Conservation (phyloP, 1,284 basidiomycete species). For the Jaminaea rosea region DNA sequence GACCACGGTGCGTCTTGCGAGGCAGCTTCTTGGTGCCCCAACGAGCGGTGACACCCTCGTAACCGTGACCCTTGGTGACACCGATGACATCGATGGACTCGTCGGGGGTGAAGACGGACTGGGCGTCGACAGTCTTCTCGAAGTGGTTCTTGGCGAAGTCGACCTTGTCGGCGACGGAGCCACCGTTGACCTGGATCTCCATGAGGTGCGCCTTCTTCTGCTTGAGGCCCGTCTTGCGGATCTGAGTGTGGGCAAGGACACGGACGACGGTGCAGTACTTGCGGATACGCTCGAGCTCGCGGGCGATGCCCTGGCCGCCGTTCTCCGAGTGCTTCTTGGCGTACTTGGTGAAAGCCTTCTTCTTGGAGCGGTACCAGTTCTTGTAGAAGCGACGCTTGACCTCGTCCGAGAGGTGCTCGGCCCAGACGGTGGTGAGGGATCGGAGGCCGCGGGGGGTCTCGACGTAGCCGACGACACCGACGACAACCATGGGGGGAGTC, state of each 20-base stretch:
- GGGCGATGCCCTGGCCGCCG: slow-evolving; percentile 78
- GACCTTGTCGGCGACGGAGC: slow-evolving; percentile 93
- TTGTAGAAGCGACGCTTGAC: slow-evolving; percentile 99
- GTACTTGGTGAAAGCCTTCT: slow-evolving; percentile 98
- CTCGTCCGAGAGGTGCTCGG: slow-evolving; percentile 64
- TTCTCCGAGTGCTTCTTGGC: slow-evolving; percentile 99
- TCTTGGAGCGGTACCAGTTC: slow-evolving; percentile 99
- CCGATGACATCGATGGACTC: slow-evolving; percentile 95
- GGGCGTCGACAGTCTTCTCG: slow-evolving; percentile 88
- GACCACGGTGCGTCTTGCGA: slow-evolving; percentile 98
- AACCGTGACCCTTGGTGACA: slow-evolving; percentile 98
- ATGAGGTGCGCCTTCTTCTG: slow-evolving; percentile 99
- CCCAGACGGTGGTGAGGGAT: slow-evolving; percentile 63
- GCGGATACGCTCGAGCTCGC: slow-evolving; percentile 98
- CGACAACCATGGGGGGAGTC: slow-evolving; percentile 92
- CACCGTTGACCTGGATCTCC: slow-evolving; percentile 99
- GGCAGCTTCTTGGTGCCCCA: slow-evolving; percentile 99
- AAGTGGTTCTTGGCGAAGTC: slow-evolving; percentile 90
- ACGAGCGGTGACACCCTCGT: slow-evolving; percentile 97
- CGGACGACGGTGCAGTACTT: slow-evolving; percentile 99
- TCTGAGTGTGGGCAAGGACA: slow-evolving; percentile 89
- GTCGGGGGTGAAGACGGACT: slow-evolving; percentile 85
- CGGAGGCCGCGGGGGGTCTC: slow-evolving; percentile 98
- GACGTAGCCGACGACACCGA: slow-evolving; percentile 98
- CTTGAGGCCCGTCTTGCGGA: slow-evolving; percentile 90